These are phyloP conservation scores for Chrysosporium keratinophilum DNA, from an alignment of 2,329 filamentous ascomycete genomes.

Conservation along the genomic window DNA sequence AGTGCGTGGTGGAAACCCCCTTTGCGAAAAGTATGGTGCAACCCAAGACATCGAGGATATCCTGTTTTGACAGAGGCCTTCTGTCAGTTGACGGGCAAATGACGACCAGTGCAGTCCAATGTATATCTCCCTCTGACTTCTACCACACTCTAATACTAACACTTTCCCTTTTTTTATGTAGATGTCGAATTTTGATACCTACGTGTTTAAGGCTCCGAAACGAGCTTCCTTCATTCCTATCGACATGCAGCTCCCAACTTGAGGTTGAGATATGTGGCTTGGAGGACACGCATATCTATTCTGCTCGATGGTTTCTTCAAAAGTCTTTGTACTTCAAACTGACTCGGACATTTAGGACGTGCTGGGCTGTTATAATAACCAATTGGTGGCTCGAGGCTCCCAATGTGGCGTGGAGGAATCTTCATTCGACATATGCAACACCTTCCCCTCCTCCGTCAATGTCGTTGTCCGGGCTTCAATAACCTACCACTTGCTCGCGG, in stretches of 20 bases:
- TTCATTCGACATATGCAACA: neutral
- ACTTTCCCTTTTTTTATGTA: too few species aligned
- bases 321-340: neutral
- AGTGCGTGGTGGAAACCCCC: slow-evolving; percentile 4
- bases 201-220: too few species aligned
- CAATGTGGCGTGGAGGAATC: slow-evolving; percentile 7
- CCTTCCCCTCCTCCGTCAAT: neutral
- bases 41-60: too few species aligned
- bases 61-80: too few species aligned
- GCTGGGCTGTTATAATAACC: slow-evolving; percentile 1
- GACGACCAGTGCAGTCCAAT: too few species aligned
- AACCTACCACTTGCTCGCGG: slow-evolving; percentile 4
- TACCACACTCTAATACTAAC: too few species aligned
- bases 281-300: neutral
- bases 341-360: too few species aligned
- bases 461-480: neutral
- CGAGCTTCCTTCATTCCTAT: too few species aligned
- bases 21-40: neutral
- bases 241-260: neutral
- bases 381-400: slow-evolving; percentile 8
- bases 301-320: too few species aligned
- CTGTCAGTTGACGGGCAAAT: too few species aligned
- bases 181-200: too few species aligned
- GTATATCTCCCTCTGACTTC: too few species aligned
- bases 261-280: slow-evolving; percentile 8